Evolutionary conservation across 1,284 basidiomycete species (phyloP).

Genomic region (Agaricales sp.): DNA sequence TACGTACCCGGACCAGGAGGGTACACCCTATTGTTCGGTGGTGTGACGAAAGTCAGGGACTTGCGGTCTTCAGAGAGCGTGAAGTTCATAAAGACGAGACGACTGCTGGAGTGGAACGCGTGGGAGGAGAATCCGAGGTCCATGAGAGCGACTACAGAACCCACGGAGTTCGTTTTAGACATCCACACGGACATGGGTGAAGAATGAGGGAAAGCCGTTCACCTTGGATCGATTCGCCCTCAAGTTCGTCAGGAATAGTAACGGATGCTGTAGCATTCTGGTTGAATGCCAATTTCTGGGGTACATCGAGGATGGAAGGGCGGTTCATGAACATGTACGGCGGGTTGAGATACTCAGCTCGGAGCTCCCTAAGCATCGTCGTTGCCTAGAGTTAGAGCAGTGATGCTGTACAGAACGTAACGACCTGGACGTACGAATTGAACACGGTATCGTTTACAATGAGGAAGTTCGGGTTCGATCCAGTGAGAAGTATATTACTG

Average conservation of each 20-base stretch:
- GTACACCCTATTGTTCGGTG: slow-evolving; percentile 1
- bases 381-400: neutral
- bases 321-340: neutral
- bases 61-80: neutral
- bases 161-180: too few relatives aligned
- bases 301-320: neutral
- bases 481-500: neutral
- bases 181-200: too few relatives aligned
- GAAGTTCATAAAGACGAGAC: neutral
- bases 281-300: neutral
- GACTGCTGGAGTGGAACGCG: neutral
- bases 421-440: neutral
- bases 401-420: neutral
- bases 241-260: neutral
- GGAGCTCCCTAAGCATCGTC: neutral
- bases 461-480: neutral
- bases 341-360: neutral
- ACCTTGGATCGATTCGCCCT: neutral
- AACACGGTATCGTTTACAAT: neutral
- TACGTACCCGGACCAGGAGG: slow-evolving; percentile 2
- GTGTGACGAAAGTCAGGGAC: neutral
- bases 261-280: neutral
- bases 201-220: neutral
- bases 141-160: slow-evolving; percentile 1
- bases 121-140: slow-evolving; percentile 3